A percentile compares a stretch with the other conserved stretches of the same genome.
Conservation (phyloP, 495 filamentous ascomycete genomes). For the Xylaria sp. region DNA sequence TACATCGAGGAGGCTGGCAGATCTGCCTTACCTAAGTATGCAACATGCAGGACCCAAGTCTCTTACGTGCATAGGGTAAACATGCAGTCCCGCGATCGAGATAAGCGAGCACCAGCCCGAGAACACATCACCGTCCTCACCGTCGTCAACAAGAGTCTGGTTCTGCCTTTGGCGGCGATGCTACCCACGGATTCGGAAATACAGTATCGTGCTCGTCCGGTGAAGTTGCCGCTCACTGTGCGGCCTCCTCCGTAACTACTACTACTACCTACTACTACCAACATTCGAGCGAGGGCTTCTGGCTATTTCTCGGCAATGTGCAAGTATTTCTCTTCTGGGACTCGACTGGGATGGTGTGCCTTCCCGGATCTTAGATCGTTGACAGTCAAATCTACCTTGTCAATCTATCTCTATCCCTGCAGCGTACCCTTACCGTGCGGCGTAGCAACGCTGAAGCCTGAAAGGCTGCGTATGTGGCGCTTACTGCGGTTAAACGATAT, state of each 20-base stretch:
- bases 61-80: slow-evolving; percentile 25
- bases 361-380: slow-evolving; percentile 15
- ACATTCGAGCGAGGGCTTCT: background rate
- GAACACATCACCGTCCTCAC: slow-evolving; percentile 11
- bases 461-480: slow-evolving; percentile 13
- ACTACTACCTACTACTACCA: no score
- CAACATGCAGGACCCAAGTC: slow-evolving; percentile 26
- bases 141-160: slow-evolving; percentile 17
- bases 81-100: slow-evolving; percentile 24
- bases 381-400: slow-evolving; percentile 4
- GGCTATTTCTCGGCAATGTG: background rate
- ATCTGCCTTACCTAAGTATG: slow-evolving; percentile 20
- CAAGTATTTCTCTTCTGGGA: slow-evolving; percentile 1
- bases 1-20: slow-evolving; percentile 9
- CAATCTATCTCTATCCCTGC: slow-evolving; percentile 16
- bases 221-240: background rate
- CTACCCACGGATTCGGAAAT: background rate
- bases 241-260: background rate
- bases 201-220: slow-evolving; percentile 1
- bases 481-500: slow-evolving; percentile 16
- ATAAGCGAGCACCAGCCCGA: slow-evolving; percentile 24
- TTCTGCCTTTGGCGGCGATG: slow-evolving; percentile 1
- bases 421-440: slow-evolving; percentile 14
- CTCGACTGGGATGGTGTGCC: slow-evolving; percentile 9
- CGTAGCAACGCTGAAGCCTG: background rate